Conservation (phyloP, 2,329 filamentous ascomycete species). For the Phaeophleospora eucalypticola region DNA sequence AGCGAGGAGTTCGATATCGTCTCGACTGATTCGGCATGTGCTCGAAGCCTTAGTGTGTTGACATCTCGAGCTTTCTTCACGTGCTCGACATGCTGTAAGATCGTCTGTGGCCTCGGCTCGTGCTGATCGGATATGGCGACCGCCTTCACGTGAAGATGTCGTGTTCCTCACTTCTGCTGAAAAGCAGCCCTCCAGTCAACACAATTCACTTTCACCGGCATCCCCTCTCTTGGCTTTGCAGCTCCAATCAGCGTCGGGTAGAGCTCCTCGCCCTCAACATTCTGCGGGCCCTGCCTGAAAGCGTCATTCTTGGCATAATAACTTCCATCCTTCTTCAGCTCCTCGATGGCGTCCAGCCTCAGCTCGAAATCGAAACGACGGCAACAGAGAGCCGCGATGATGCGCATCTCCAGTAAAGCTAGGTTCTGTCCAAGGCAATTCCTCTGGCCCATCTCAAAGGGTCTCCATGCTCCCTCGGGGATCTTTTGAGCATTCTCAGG, state of each 20-base stretch:
- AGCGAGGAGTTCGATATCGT: no score
- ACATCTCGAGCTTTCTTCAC: no score
- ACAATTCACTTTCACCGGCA: constrained; percentile 23
- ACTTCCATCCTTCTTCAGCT: constrained; percentile 33
- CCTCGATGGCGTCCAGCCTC: constrained; percentile 30
- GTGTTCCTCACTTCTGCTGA: no score
- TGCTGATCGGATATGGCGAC: no score
- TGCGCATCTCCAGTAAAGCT: constrained; percentile 48
- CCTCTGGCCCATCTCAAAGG: constrained; percentile 52
- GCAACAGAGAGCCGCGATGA: constrained; percentile 47
- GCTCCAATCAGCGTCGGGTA: constrained; percentile 29
- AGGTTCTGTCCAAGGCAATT: constrained; percentile 55
- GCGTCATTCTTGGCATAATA: constrained; percentile 23
- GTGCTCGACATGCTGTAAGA: no score
- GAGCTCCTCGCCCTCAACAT: constrained; percentile 26
- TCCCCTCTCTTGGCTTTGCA: constrained; percentile 31
- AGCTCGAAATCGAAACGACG: constrained; percentile 48
- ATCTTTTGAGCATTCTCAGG: constrained; percentile 25
- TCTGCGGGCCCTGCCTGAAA: constrained; percentile 22
- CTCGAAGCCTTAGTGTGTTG: no score
- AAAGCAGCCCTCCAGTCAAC: no score
- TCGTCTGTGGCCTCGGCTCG: no score
- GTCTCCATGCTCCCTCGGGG: constrained; percentile 47
- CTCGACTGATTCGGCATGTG: no score
- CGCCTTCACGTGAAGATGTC: no score